Percentiles rank a stretch among this genome's conserved stretches.
Conservation (phyloP, 1,284 basidiomycete species). For the Irpex sp. region DNA sequence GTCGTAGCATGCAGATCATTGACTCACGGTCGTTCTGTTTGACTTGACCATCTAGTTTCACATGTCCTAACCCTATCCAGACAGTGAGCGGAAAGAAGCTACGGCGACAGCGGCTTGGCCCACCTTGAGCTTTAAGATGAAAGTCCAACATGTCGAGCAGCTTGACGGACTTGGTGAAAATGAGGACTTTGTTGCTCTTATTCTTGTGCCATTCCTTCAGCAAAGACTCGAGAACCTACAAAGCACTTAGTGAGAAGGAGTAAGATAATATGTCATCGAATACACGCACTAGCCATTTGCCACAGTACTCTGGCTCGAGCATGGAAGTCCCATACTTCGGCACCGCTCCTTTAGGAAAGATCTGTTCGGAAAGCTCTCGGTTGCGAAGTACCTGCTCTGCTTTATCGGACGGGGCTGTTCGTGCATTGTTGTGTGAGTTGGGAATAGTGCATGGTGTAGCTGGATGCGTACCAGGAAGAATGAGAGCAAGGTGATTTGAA, state of each 20-base stretch:
- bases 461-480: slow-evolving; percentile 56
- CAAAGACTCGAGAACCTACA: slow-evolving; percentile 59
- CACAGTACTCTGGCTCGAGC: slow-evolving; percentile 62
- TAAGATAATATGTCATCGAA: not conserved
- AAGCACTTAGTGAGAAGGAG: not conserved
- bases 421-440: slow-evolving; percentile 1
- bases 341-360: slow-evolving; percentile 46
- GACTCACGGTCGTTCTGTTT: slow-evolving; percentile 57
- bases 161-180: slow-evolving; percentile 85
- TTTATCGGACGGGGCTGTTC: slow-evolving; percentile 52
- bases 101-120: slow-evolving; percentile 8
- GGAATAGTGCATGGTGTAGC: not conserved
- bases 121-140: slow-evolving; percentile 55
- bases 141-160: slow-evolving; percentile 75
- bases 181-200: slow-evolving; percentile 67
- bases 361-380: slow-evolving; percentile 49
- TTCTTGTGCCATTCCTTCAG: slow-evolving; percentile 63
- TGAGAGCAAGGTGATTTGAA: slow-evolving; percentile 79
- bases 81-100: too few species aligned
- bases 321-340: slow-evolving; percentile 61
- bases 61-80: slow-evolving; percentile 51
- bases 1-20: not conserved
- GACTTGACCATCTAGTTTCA: slow-evolving; percentile 70
- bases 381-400: slow-evolving; percentile 61
- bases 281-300: slow-evolving; percentile 74